A percentile compares a stretch with the other conserved stretches of the same genome.
Evolutionary conservation across 352 stramenopile genomes (phyloP).

Genomic region (Achlya hypogyna): DNA sequence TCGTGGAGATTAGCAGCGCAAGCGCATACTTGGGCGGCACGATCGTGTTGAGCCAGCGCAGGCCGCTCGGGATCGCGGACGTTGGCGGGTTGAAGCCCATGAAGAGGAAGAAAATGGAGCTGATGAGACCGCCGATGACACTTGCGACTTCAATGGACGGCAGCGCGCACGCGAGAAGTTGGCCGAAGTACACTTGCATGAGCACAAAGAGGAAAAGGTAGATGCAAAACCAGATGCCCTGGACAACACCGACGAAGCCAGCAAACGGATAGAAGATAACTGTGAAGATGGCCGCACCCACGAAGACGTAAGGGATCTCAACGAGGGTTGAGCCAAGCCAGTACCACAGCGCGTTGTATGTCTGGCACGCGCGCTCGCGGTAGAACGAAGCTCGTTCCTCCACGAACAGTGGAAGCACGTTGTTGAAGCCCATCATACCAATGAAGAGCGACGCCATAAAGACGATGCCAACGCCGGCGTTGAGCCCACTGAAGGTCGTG

Average conservation of each 20-base stretch:
- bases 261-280: constrained; percentile 70
- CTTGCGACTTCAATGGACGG: constrained; percentile 36
- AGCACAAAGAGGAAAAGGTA: constrained; percentile 53
- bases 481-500: constrained; percentile 39
- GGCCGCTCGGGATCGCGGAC: constrained; percentile 22
- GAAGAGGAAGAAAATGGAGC: constrained; percentile 49
- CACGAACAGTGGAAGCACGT: constrained; percentile 56
- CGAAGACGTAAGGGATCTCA: constrained; percentile 54
- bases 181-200: constrained; percentile 55
- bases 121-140: constrained; percentile 32
- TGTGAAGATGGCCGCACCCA: constrained; percentile 32
- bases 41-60: constrained; percentile 21
- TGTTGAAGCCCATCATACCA: constrained; percentile 59
- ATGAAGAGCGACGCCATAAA: constrained; percentile 83
- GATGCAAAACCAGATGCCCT: constrained; percentile 25
- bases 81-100: constrained; percentile 37
- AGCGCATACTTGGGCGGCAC: constrained; percentile 13
- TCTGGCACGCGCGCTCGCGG: constrained; percentile 71
- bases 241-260: constrained; percentile 28
- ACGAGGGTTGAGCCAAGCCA: constrained; percentile 58
- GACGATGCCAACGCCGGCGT: constrained; percentile 59
- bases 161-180: constrained; percentile 57
- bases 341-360: constrained; percentile 68
- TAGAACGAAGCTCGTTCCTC: constrained; percentile 85
- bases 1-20: neutral